Base-by-base conservation (phyloP, 495 filamentous ascomycete species). In the Penicillium ucsense region DNA sequence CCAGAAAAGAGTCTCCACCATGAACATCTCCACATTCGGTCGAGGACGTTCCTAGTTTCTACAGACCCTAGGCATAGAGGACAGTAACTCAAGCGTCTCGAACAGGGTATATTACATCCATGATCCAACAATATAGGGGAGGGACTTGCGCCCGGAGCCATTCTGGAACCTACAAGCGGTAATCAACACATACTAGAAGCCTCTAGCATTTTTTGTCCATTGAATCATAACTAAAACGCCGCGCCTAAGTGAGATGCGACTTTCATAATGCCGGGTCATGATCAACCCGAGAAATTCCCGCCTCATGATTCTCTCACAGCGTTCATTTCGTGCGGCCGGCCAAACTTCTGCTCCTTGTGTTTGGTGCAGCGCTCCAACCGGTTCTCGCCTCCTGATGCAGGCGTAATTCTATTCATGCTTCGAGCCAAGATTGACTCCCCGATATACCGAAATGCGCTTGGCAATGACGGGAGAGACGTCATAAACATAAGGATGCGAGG, bases 151-250 rank as follows among this genome's bases (percentile, higher is more conserved):
- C 20, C 20, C 20, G 20, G 20, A 20, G 20, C 20, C 20, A 20
- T 2, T 20, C 2, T 20, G 20, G 20, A 20, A 20, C 20, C 20
- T 20, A 20, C 20, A 40, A 28, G 27, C 2, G 11, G 28, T 30
- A 12, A 7, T 11, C 4, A 37, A 41, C 3, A 38, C 42, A 45
- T 32, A 34, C 38, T 44, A 53, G 45, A 20, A 20, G 20, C 48
- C 41, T 54, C 48, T 60, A 60, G 50, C 54, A 51, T 50, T 53
- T 57, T 55, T 63, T 65, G 57, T 67, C 60, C 62, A 67, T 63
- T 64, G 61, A 57, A 57, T 67, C 64, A 62, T 67, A 55, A 64
- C 57, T 63, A 57, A 58, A 20, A 64, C 56, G 56, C 60, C 58
- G 62, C 55, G 49, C 47, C 50, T 47, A 51, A 46, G 41, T 55